Evolutionary conservation across 768 basidiomycete species (phyloP), one percentile per base, ranked within the genome.

Genomic region (Mycena vitilis): DNA sequence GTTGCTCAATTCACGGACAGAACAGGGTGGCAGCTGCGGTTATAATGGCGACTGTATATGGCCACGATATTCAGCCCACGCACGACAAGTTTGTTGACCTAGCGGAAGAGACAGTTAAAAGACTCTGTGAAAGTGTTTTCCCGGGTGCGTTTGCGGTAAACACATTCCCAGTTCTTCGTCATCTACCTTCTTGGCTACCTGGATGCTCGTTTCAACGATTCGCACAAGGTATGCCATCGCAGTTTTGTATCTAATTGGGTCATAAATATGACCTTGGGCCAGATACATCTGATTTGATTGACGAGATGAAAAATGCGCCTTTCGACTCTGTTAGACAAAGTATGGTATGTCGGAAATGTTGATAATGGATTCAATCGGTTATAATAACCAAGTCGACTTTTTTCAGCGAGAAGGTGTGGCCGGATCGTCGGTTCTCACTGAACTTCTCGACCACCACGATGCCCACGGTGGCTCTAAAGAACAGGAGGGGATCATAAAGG

Each of bases 121-220:
- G 68, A 15, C 47, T 66, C 1, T 54, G 63, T 4, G 62, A 71
- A 8, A 60, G 71, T 18, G 53, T 77, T 1, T 64, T 70, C 2
- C 76, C 76, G 3, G 75, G 78, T 22, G 72, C 72, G 7, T 63
- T 68, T 15, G 25, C 74, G 1, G 75, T 78, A 25, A 78, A 81
- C 34, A 45, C 73, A 2, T 69, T 81, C 20, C 78, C 79, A 11
- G 53, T 75, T 49, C 76, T 83, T 20, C 74, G 76, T 23, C 62
- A 79, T 53, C 22, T 82, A n/a, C 83, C 83, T 25, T 60, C 71
- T 0, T 84, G 83, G 83, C 40, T 53, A 5, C 52, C 52, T 16
- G 52, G 52, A 4, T 54, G 52, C 37, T 18, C 34, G 8, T 54
- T 54, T 4, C 52, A 54, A 9, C 36, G 18, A 36, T 36, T 20